Base-by-base conservation (phyloP, 1,139 yeast species). In the Nadsonia starkeyi-henricii region DNA sequence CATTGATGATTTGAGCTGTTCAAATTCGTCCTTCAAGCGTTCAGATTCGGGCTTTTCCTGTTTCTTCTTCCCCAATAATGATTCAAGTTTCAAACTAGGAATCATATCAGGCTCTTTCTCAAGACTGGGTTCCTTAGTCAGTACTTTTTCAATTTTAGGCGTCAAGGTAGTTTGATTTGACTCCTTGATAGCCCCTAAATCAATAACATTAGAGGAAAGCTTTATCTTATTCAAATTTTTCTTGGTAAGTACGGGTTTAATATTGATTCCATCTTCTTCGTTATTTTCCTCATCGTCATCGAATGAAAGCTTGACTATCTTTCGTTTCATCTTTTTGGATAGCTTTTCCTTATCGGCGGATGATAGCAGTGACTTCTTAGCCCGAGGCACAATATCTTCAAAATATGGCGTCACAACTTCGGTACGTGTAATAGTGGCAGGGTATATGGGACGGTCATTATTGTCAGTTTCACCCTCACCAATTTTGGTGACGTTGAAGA, bases 401-500 rank as follows among this genome's bases (percentile, higher is more conserved):
- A 81, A 81, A 61, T 66, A 79, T 7, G 75, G 73, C 13, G 68
- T 64, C 2, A 72, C 56, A 2, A 81, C 71, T 45, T 69, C 72
- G 1, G 70, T 60, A 1, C 58, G 62, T 1, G 57, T 59, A 18
- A 82, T 70, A 37, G 53, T 60, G 0, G 75, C 73, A 0, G 85
- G 85, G 55, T 71, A 78, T 21, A 77, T 46, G 1, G 81, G 82
- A 36, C 60, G 58, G 20, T 69, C 70, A 0, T 64, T 64, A 4
- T 64, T 72, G 36, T 56, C 63, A 37, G 73, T 54, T 50, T 78
- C 83, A 13, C 73, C 68, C 43, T 75, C 76, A 1, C 72, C 66
- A 9, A 82, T 79, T 47, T 70, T 68, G 44, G 74, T 62, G 13
- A 79, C 72, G 42, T 72, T 78, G 64, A 73, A 75, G 3, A 79